Evolutionary conservation across 495 filamentous ascomycete species (phyloP), one percentile per base, ranked within the genome.

Genomic region (Neohortaea acidophila): DNA sequence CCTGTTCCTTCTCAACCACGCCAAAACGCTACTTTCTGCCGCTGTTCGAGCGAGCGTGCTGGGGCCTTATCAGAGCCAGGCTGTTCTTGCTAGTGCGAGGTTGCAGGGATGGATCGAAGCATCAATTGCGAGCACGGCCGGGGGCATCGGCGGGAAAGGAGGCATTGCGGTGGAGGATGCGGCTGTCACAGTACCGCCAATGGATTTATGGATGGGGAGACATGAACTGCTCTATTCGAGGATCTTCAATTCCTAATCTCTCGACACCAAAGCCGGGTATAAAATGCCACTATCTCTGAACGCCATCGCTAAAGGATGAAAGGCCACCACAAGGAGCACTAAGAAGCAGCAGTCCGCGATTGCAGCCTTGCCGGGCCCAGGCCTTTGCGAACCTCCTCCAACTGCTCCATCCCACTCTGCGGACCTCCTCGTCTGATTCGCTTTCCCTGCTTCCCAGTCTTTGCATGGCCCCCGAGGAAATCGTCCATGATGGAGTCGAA

Each of bases 201-300:
- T 94, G 65, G 89, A 97, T 69, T 53, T 97, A 30, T 97, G 87
- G 84, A 66, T 91, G 41, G 89, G 91, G 9, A 72, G 89, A 55
- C 89, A 97, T 61, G 89, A 97, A 66, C 57, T 93, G 55, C 59
- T 97, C 26, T 97, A 97, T 61, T 91, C 82, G 46, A 75, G 89
- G 55, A 96, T 97, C 35, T 97, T 97, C 51, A 96, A 97, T 56
- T 78, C 73, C 24, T n/a, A n/a, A n/a, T n/a, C n/a, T n/a, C n/a
- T n/a, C n/a, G n/a, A n/a, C n/a, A n/a, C n/a, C n/a, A n/a, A n/a
- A n/a, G n/a, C n/a, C n/a, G n/a, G n/a, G n/a, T n/a, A n/a, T n/a
- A n/a, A n/a, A n/a, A n/a, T n/a, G n/a, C n/a, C n/a, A n/a, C n/a
- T n/a, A n/a, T n/a, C n/a, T n/a, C n/a, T n/a, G n/a, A n/a, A n/a